phyloP scores from a whole-genome alignment of 306 rosid species.

The Vigna mungo region DNA sequence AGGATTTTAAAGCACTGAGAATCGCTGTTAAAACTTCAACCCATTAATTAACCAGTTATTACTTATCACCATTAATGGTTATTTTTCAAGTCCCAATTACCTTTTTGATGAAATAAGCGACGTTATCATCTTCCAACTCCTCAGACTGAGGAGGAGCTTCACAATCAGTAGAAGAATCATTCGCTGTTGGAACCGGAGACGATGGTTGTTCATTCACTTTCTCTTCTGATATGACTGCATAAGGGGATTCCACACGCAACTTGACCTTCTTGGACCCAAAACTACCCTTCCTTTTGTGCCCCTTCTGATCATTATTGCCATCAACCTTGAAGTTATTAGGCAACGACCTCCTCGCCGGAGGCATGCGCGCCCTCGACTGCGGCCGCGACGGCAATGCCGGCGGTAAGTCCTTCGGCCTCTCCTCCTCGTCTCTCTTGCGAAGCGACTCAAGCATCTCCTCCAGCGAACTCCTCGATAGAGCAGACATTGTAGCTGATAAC shows the following conservation, averaged over 20 bases:
- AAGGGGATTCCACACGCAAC: slow-evolving; percentile 75
- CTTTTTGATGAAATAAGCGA: slow-evolving; percentile 86
- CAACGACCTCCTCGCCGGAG: slow-evolving; percentile 73
- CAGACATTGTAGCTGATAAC: slow-evolving; percentile 68
- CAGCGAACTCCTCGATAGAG: slow-evolving; percentile 80
- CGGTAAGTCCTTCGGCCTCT: slow-evolving; percentile 83
- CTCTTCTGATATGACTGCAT: slow-evolving; percentile 52
- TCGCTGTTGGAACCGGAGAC: slow-evolving; percentile 40
- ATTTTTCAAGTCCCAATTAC: slow-evolving; percentile 49
- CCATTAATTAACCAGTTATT: not conserved
- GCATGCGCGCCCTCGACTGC: slow-evolving; percentile 72
- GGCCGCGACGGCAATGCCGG: slow-evolving; percentile 98
- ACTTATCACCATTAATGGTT: slow-evolving; percentile 4
- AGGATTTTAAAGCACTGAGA: not conserved
- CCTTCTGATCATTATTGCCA: slow-evolving; percentile 51
- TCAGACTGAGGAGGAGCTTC: slow-evolving; percentile 46
- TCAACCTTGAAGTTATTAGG: slow-evolving; percentile 65
- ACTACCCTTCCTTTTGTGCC: slow-evolving; percentile 55
- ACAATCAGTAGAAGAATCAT: slow-evolving; percentile 40
- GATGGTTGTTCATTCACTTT: slow-evolving; percentile 29
- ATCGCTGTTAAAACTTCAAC: not conserved
- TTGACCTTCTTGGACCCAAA: slow-evolving; percentile 70
- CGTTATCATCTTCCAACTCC: slow-evolving; percentile 66
- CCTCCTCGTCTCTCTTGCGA: slow-evolving; percentile 74
- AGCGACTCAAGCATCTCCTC: slow-evolving; percentile 98